A percentile compares a stretch with the other conserved stretches of the same genome.
Conservation (phyloP, 1,139 yeast species). For the Sugiyamaella pinicola region DNA sequence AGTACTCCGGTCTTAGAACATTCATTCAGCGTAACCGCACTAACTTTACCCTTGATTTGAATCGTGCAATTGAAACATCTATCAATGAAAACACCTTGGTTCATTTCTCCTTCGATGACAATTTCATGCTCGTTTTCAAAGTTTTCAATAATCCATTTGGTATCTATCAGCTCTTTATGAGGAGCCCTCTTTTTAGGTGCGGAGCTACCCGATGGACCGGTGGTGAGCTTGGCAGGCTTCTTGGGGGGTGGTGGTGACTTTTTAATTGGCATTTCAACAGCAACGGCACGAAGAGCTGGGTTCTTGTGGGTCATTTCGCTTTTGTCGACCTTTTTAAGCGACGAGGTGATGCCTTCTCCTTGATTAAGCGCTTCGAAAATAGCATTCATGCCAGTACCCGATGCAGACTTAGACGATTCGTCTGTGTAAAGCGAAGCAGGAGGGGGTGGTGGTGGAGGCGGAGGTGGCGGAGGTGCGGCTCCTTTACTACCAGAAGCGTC, state of each 20-base stretch:
- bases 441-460: constrained; percentile 72
- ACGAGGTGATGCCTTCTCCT: constrained; percentile 82
- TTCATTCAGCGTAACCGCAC: constrained; percentile 79
- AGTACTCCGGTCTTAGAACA: constrained; percentile 74
- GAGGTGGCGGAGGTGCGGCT: constrained; percentile 67
- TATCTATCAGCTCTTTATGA: constrained; percentile 75
- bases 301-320: constrained; percentile 95
- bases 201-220: constrained; percentile 35
- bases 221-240: constrained; percentile 65
- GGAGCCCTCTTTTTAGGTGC: constrained; percentile 62
- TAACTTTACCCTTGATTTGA: constrained; percentile 87
- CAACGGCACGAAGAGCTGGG: constrained; percentile 68
- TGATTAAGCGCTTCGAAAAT: constrained; percentile 89
- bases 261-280: constrained; percentile 43
- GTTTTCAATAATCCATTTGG: constrained; percentile 88
- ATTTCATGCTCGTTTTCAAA: constrained; percentile 62
- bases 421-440: constrained; percentile 61
- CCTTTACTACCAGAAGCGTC: constrained; percentile 46
- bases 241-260: constrained; percentile 65
- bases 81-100: constrained; percentile 87
- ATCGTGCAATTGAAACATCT: constrained; percentile 72
- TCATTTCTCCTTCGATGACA: constrained; percentile 75
- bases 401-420: constrained; percentile 30
- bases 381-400: constrained; percentile 70
- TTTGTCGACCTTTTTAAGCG: constrained; percentile 87